A percentile compares a stretch with the other conserved stretches of the same genome.
phyloP scores from a whole-genome alignment of 1,139 yeast species.

The Pichia cactophila region DNA sequence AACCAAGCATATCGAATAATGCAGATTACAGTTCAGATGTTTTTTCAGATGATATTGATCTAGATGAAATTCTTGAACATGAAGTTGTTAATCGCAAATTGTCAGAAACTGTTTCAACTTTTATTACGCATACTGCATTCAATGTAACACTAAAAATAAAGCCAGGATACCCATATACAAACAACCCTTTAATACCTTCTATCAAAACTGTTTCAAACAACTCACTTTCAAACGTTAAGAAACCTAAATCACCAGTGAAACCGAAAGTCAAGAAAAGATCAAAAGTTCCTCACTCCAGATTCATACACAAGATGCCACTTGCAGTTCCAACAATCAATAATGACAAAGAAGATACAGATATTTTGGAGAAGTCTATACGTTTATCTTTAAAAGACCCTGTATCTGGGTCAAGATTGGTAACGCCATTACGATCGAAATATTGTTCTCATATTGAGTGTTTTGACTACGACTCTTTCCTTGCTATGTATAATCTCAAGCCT shows the following conservation, averaged over 20 bases:
- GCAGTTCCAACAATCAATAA: neutral
- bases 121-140: neutral
- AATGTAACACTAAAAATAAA: neutral
- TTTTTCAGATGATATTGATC: constrained; percentile 9
- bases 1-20: neutral
- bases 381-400: constrained; percentile 26
- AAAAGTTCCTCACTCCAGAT: constrained; percentile 7
- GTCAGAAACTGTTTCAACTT: neutral
- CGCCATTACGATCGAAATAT: constrained; percentile 23
- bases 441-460: constrained; percentile 30
- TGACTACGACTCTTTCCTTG: constrained; percentile 25
- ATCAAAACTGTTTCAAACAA: too few species aligned
- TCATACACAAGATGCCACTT: constrained; percentile 2
- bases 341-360: constrained; percentile 17
- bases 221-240: neutral
- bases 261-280: constrained; percentile 6
- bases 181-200: too few species aligned
- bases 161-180: neutral
- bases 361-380: constrained; percentile 21
- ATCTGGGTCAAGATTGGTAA: constrained; percentile 21
- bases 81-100: neutral
- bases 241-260: neutral
- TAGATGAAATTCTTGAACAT: neutral
- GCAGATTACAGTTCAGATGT: neutral
- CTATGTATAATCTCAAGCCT: constrained; percentile 23